A percentile compares a stretch with the other conserved stretches of the same genome.
Conservation (phyloP, 176 grass and related monocot genomes). For the Oryza coarctata region DNA sequence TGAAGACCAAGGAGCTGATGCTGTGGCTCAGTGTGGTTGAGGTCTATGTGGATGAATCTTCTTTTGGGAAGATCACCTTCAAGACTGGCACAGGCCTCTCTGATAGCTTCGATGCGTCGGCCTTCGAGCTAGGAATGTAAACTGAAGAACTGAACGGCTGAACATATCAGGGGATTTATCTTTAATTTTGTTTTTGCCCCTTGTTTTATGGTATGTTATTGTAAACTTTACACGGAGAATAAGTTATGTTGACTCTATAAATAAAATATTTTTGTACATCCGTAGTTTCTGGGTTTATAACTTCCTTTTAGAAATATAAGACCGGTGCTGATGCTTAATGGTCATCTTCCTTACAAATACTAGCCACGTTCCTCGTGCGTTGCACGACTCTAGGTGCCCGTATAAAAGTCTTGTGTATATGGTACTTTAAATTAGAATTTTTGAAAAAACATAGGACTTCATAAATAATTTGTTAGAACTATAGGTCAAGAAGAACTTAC, state of each 20-base stretch:
- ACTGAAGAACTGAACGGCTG: background rate
- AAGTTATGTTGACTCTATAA: background rate
- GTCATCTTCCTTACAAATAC: no score
- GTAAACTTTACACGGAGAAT: background rate
- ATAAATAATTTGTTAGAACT: no score
- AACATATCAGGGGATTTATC: background rate
- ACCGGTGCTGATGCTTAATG: no score
- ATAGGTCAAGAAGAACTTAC: no score
- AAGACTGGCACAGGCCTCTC: background rate
- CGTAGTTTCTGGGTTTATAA: background rate
- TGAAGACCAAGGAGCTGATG: constrained; percentile 6
- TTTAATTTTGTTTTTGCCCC: background rate
- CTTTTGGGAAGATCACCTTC: background rate
- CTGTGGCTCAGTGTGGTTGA: background rate
- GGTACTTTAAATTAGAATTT: no score
- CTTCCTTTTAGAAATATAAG: background rate
- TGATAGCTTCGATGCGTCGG: background rate
- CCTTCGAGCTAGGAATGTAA: background rate
- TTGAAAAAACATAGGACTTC: no score
- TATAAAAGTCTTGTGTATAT: no score
- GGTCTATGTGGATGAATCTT: constrained; percentile 1
- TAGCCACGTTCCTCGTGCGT: no score
- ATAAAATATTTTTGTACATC: background rate
- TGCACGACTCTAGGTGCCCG: no score
- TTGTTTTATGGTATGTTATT: background rate